Base-by-base conservation (phyloP, 2,329 filamentous ascomycete species). In the Fusarium albosuccineum region DNA sequence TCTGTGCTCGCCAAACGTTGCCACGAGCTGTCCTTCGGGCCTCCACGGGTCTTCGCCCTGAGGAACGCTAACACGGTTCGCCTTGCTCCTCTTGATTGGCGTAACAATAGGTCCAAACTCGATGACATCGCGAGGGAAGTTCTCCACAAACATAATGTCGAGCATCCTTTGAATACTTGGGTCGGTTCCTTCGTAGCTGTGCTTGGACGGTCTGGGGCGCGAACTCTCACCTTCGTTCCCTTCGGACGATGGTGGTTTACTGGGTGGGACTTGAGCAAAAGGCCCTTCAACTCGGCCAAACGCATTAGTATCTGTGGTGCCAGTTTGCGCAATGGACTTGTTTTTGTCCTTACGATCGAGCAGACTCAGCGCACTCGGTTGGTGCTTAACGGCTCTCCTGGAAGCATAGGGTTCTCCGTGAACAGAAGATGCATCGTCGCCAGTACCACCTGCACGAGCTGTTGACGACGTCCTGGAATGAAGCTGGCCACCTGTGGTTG, bases 1-100 rank as follows among this genome's bases (percentile, higher is more conserved):
- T 29, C 85, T 89, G 75, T 99, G 96, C 76, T 99, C 96, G 1
- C 92, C 89, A 74, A 98, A 94, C 1, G 93, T 93, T 2, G 94
- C 93, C 17, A 98, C 91, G 9, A 98, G 84, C 52, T 89, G 90
- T 2, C 96, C 94, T 56, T 90, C 88, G 0, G 96, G 96, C 67
- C 89, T 90, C 96, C 96, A 99, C 3, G 77, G 75, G 14, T 75
- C 88, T 34, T 90, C 77, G 6, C 76, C 50, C 70, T 72, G 62
- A 33, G 74, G 73, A 22, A 81, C 79, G 60, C 85, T 86, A 27
- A 86, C 83, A 34, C 82, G 85, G 53, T 82, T 84, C 53, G 80
- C 77, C 71, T 85, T 88, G 37, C 82, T 82, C 37, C 86, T 81
- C 45, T 87, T 88, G 5, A 91, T 83, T 2, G 91, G 89, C 53